A percentile compares a stretch with the other conserved stretches of the same genome.
Evolutionary conservation across 2,329 filamentous ascomycete species (phyloP).

Genomic region (Fusarium secorum): DNA sequence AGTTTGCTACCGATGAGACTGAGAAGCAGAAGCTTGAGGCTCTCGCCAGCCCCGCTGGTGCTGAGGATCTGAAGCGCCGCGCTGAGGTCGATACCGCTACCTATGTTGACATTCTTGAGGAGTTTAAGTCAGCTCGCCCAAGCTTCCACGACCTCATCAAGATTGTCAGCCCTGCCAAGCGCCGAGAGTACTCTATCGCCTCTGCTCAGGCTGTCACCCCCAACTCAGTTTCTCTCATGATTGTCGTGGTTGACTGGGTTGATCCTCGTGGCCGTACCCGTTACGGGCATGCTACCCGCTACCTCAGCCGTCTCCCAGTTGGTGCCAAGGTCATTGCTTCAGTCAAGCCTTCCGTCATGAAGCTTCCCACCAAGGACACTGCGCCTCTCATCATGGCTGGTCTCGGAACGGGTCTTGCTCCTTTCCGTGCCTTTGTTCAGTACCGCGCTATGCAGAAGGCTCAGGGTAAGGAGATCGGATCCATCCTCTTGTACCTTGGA

Average conservation of each 20-base stretch:
- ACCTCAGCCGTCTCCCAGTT: slow-evolving; percentile 77
- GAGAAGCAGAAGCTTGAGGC: slow-evolving; percentile 83
- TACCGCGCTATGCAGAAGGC: slow-evolving; percentile 98
- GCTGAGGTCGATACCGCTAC: slow-evolving; percentile 91
- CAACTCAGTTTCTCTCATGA: slow-evolving; percentile 89
- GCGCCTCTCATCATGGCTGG: slow-evolving; percentile 98
- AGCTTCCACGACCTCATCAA: slow-evolving; percentile 86
- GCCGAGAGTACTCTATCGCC: slow-evolving; percentile 98
- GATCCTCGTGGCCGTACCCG: slow-evolving; percentile 87
- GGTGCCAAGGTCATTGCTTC: slow-evolving; percentile 87
- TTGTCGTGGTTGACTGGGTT: slow-evolving; percentile 96
- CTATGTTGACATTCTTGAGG: slow-evolving; percentile 87
- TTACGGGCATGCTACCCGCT: slow-evolving; percentile 91
- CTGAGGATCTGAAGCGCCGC: slow-evolving; percentile 89
- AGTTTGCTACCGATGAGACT: slow-evolving; percentile 81
- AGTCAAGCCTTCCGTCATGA: slow-evolving; percentile 99
- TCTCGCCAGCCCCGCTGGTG: slow-evolving; percentile 80
- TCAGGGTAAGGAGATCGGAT: slow-evolving; percentile 93
- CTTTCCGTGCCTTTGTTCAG: slow-evolving; percentile 99
- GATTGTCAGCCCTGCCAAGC: slow-evolving; percentile 91
- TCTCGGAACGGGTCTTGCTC: slow-evolving; percentile 95
- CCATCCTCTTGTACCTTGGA: slow-evolving; percentile 95
- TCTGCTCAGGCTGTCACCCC: slow-evolving; percentile 95
- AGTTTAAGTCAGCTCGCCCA: slow-evolving; percentile 90
- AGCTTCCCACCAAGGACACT: slow-evolving; percentile 86